Evolutionary conservation across 225 moss, liverwort and hornwort genomes (phyloP).

Genomic region (Marchantia paleacea): DNA sequence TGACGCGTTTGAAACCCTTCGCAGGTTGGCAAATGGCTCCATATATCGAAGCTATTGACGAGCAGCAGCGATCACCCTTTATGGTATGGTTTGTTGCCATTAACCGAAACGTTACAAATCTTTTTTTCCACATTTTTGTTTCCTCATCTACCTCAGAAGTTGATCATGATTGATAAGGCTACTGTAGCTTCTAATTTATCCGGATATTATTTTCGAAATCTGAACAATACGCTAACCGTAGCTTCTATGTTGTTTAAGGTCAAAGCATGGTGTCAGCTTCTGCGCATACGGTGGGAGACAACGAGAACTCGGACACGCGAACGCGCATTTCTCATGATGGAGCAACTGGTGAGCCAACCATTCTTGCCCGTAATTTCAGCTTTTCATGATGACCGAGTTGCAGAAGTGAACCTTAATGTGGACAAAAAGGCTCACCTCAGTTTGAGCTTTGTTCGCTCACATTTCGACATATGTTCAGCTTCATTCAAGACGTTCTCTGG

Average conservation of each 20-base stretch:
- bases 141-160: background rate
- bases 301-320: constrained; percentile 80
- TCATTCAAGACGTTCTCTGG: too few species aligned
- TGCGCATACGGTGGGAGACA: constrained; percentile 90
- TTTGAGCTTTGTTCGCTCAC: too few species aligned
- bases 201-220: background rate
- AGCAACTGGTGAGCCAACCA: constrained; percentile 55
- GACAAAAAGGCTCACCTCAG: background rate
- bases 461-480: too few species aligned
- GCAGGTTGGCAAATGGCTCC: constrained; percentile 99
- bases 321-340: constrained; percentile 85
- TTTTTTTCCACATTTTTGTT: background rate
- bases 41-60: constrained; percentile 84
- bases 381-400: background rate
- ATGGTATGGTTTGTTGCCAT: constrained; percentile 47
- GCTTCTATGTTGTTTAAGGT: constrained; percentile 39
- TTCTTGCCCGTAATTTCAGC: background rate
- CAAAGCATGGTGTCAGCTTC: constrained; percentile 76
- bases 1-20: background rate
- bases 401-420: background rate
- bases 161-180: background rate
- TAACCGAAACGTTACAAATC: background rate
- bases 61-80: constrained; percentile 67
- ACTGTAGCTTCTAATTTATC: background rate
- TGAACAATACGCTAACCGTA: background rate